Percentiles rank a stretch among this genome's conserved stretches.
phyloP scores from a whole-genome alignment of 768 basidiomycete genomes.

The Tephrocybe sp. region DNA sequence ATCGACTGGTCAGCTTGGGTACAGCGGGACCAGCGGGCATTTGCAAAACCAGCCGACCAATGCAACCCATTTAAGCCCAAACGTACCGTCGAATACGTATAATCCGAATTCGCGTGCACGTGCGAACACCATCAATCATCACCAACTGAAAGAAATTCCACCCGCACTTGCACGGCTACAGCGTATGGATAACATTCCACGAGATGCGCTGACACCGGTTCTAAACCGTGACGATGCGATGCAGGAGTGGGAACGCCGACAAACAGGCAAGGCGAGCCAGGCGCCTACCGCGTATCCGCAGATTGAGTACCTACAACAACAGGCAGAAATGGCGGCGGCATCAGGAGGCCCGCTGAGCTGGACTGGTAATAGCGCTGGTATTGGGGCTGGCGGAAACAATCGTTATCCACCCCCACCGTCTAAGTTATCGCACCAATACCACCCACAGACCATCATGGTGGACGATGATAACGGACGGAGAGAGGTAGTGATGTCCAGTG shows the following conservation, averaged over 20 bases:
- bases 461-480: slow-evolving; percentile 55
- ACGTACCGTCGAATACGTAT: slow-evolving; percentile 66
- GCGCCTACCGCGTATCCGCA: slow-evolving; percentile 78
- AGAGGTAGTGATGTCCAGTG: slow-evolving; percentile 81
- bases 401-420: slow-evolving; percentile 66
- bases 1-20: slow-evolving; percentile 45
- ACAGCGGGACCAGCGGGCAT: slow-evolving; percentile 32
- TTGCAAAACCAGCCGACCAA: slow-evolving; percentile 27
- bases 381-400: slow-evolving; percentile 18
- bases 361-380: slow-evolving; percentile 29
- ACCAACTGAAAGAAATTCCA: slow-evolving; percentile 88
- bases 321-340: slow-evolving; percentile 76
- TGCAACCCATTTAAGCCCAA: slow-evolving; percentile 41
- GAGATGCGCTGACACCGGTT: slow-evolving; percentile 89
- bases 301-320: slow-evolving; percentile 89
- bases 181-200: slow-evolving; percentile 86
- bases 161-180: slow-evolving; percentile 88
- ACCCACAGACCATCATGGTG: slow-evolving; percentile 62
- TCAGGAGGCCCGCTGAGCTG: slow-evolving; percentile 64
- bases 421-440: slow-evolving; percentile 63
- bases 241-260: slow-evolving; percentile 93
- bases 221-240: slow-evolving; percentile 93
- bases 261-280: slow-evolving; percentile 67
- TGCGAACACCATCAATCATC: slow-evolving; percentile 89
- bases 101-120: slow-evolving; percentile 69